Percentiles rank a stretch among this genome's conserved stretches.
phyloP scores from a whole-genome alignment of 257 asterid genomes.

The Solanum chaucha region DNA sequence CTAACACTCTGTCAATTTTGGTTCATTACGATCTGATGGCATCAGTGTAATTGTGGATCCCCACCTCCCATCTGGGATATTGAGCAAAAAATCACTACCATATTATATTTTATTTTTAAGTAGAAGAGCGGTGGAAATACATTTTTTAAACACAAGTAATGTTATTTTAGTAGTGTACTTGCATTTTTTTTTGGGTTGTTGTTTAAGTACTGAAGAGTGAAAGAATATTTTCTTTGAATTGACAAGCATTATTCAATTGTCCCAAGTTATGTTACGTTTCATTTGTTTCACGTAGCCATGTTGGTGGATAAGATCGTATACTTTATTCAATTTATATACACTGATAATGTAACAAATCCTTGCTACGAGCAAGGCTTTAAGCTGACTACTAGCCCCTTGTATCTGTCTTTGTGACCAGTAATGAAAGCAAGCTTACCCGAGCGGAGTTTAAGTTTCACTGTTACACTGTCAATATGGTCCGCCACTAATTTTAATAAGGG shows the following conservation, averaged over 20 bases:
- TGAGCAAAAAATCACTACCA: background rate
- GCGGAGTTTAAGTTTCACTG: background rate
- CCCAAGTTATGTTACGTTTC: background rate
- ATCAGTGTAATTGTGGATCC: background rate
- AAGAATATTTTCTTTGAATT: background rate
- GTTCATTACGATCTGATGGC: conserved; percentile 2
- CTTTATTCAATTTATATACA: background rate
- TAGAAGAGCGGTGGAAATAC: background rate
- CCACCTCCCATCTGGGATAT: background rate
- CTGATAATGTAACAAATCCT: background rate
- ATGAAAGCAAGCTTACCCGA: background rate
- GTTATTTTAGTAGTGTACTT: background rate
- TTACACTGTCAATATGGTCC: background rate
- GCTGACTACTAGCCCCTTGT: background rate
- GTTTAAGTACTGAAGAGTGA: background rate
- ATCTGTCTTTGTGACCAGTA: background rate
- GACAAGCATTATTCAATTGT: background rate
- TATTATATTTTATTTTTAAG: background rate
- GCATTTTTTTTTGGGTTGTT: background rate
- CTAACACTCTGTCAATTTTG: background rate
- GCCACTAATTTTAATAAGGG: no score
- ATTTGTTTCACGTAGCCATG: background rate
- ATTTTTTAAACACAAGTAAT: background rate
- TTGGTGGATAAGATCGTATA: background rate
- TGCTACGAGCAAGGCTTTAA: background rate